Percentiles rank a stretch among this genome's conserved stretches.
phyloP scores from a whole-genome alignment of 495 filamentous ascomycete species.

The Annulohypoxylon stygium region DNA sequence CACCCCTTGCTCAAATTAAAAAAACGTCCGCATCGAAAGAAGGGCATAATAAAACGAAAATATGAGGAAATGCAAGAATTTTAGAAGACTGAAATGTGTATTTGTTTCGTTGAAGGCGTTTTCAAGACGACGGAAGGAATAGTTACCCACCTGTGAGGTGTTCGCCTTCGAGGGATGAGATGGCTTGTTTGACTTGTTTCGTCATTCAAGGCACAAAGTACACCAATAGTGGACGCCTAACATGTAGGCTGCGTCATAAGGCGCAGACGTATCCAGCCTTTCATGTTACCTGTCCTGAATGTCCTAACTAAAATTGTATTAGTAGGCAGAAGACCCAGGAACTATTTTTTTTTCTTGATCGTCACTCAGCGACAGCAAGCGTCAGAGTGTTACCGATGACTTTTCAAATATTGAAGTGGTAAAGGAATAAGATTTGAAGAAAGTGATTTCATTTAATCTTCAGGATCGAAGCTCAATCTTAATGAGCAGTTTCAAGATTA shows the following conservation, averaged over 20 bases:
- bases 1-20: slow-evolving; percentile 27
- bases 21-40: slow-evolving; percentile 2
- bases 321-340: slow-evolving; percentile 16
- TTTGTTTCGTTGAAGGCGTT: neutral
- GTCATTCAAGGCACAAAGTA: slow-evolving; percentile 28
- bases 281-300: slow-evolving; percentile 38
- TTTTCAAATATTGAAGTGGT: neutral
- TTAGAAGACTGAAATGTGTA: neutral
- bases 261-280: slow-evolving; percentile 33
- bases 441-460: too few species aligned
- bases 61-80: neutral
- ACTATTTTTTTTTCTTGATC: slow-evolving; percentile 2
- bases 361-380: neutral
- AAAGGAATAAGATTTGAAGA: neutral
- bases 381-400: neutral
- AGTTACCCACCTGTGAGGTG: slow-evolving; percentile 12
- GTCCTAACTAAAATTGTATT: slow-evolving; percentile 38
- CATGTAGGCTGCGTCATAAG: slow-evolving; percentile 42
- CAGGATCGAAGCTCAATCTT: neutral
- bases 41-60: neutral
- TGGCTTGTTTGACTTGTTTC: slow-evolving; percentile 27
- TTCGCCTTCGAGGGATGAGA: slow-evolving; percentile 1
- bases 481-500: neutral
- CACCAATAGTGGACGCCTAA: slow-evolving; percentile 26
- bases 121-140: neutral